These are phyloP conservation scores for Debaryomyces udenii DNA, from an alignment of 1,139 yeast species.

Conservation along the genomic window DNA sequence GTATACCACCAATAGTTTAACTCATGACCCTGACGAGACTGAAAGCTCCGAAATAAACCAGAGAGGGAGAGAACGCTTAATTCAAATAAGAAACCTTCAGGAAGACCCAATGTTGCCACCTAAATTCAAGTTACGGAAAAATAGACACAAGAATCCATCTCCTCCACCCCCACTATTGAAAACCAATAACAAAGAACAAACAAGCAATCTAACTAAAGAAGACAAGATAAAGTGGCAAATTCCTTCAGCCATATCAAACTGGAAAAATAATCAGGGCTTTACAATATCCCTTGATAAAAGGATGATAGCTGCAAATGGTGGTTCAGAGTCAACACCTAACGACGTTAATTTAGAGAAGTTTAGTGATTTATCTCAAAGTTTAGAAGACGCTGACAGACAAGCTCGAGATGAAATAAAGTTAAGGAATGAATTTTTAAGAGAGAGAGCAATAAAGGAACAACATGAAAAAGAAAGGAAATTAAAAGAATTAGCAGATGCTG, in stretches of 20 bases:
- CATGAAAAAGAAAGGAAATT: constrained; percentile 63
- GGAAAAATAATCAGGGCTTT: constrained; percentile 95
- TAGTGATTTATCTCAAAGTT: constrained; percentile 66
- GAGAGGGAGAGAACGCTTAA: constrained; percentile 25
- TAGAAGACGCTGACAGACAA: constrained; percentile 70
- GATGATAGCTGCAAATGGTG: constrained; percentile 60
- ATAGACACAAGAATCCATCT: constrained; percentile 63
- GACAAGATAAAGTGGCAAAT: constrained; percentile 85
- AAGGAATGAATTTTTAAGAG: constrained; percentile 59
- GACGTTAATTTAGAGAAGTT: constrained; percentile 61
- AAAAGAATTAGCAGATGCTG: constrained; percentile 59
- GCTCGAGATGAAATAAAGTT: constrained; percentile 72
- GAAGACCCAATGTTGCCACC: constrained; percentile 91
- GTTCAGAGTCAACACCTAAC: constrained; percentile 20
- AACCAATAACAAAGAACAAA: constrained; percentile 22
- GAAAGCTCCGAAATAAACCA: constrained; percentile 16
- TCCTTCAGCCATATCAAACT: constrained; percentile 90
- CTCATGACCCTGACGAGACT: constrained; percentile 1
- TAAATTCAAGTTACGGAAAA: constrained; percentile 72
- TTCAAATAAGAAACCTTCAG: constrained; percentile 41
- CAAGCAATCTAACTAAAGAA: constrained; percentile 62
- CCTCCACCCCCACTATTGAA: constrained; percentile 62
- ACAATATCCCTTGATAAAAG: constrained; percentile 82
- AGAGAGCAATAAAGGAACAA: constrained; percentile 57
- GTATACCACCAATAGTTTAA: constrained; percentile 22